Conservation (phyloP, 2,329 filamentous ascomycete species). For the Colletotrichum neosansevieriae region DNA sequence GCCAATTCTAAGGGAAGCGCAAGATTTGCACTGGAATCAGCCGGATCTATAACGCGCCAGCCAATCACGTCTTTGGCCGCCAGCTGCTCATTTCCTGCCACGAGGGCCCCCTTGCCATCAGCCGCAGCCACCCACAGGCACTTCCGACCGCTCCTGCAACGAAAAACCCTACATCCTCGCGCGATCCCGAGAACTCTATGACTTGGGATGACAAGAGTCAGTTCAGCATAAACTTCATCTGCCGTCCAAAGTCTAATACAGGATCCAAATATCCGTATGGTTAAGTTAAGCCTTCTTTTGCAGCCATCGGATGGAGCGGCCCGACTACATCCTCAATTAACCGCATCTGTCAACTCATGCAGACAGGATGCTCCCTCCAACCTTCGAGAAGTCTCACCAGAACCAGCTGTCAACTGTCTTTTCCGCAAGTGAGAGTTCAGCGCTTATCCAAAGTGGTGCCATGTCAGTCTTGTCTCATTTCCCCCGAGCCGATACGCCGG, state of each 20-base stretch:
- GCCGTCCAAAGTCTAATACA: constrained; percentile 16
- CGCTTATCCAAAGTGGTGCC: constrained; percentile 22
- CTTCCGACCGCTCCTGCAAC: constrained; percentile 12
- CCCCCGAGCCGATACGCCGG: constrained; percentile 20
- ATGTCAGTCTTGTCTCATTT: constrained; percentile 18
- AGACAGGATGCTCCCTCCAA: constrained; percentile 20
- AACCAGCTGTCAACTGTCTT: background rate
- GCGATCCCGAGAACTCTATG: background rate
- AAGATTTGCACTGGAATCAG: constrained; percentile 14
- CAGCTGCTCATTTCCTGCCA: constrained; percentile 18
- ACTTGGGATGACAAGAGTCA: constrained; percentile 11
- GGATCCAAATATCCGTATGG: background rate
- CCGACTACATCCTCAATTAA: constrained; percentile 1
- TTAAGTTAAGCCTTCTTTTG: no score
- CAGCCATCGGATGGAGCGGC: constrained; percentile 26
- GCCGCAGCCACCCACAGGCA: constrained; percentile 16
- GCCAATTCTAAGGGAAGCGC: background rate
- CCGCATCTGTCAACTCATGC: constrained; percentile 12
- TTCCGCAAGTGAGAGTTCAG: background rate
- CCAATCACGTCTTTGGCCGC: constrained; percentile 9
- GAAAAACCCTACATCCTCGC: constrained; percentile 26
- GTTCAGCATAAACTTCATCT: constrained; percentile 25
- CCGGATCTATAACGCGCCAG: constrained; percentile 24
- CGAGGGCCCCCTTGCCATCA: constrained; percentile 25
- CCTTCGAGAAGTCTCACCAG: constrained; percentile 27